phyloP scores from a whole-genome alignment of 2,329 filamentous ascomycete species.

The Fusarium transvaalense region DNA sequence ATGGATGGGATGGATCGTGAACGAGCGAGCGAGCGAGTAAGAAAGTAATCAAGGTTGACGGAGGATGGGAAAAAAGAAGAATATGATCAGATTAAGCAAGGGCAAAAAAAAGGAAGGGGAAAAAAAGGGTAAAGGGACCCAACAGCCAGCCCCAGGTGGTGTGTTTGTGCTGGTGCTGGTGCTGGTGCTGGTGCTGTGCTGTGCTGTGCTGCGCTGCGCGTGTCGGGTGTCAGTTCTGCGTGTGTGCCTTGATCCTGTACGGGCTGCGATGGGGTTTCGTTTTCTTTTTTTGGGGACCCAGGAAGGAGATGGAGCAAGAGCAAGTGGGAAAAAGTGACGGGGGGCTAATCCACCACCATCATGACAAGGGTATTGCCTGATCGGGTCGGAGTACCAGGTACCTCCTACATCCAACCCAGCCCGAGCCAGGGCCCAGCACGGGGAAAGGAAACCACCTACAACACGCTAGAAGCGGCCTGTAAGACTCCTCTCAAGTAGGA shows the following conservation, averaged over 20 bases:
- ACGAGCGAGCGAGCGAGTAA: constrained; percentile 32
- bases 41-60: constrained; percentile 1
- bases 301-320: constrained; percentile 16
- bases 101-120: constrained; percentile 1
- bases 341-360: not conserved
- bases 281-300: constrained; percentile 34
- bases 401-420: constrained; percentile 27
- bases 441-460: not conserved
- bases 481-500: not conserved
- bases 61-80: constrained; percentile 7
- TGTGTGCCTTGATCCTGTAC: constrained; percentile 40
- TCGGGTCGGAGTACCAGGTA: constrained; percentile 24
- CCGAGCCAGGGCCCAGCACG: not conserved
- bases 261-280: constrained; percentile 33
- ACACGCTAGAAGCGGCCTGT: constrained; percentile 6
- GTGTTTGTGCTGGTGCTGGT: constrained; percentile 1
- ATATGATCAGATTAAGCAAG: not conserved
- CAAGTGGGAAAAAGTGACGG: constrained; percentile 22
- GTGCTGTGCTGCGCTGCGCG: constrained; percentile 7
- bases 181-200: too few relatives aligned
- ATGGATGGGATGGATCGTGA: constrained; percentile 9
- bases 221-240: constrained; percentile 43
- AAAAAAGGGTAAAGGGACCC: constrained; percentile 14
- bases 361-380: constrained; percentile 10
- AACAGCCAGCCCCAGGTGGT: constrained; percentile 29